Evolutionary conservation across 2,329 filamentous ascomycete species (phyloP), one percentile per base, ranked within the genome.

Genomic region (Phialemoniopsis sp.): DNA sequence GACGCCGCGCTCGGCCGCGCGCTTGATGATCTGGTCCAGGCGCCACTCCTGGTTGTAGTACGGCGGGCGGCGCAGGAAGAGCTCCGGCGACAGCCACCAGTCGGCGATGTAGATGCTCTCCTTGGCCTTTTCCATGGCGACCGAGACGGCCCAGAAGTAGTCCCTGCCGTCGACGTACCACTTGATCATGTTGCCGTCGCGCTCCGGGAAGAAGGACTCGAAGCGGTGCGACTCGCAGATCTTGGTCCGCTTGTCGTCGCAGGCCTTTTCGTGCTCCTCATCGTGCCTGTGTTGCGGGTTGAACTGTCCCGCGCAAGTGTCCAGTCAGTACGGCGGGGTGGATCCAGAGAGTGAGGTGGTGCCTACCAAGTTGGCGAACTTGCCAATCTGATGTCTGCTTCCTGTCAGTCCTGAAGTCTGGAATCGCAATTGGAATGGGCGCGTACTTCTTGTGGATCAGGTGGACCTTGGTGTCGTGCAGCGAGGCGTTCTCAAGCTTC

Each of bases 121-220:
- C 55, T 86, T 86, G 29, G 93, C 93, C 43, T 82, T 75, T 47
- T 97, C 90, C n/a, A 97, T 72, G 0, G 90, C 91, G 28, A 84
- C 80, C 0, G 89, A 94, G 10, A 98, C 89, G 14, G 93, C 80
- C 83, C 89, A 95, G 60, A 93, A 94, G 63, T 98, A 98, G 64
- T 97, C 87, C 45, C 89, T 76, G 4, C 89, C 93, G 58, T 97
- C 93, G 10, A 97, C 88, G 63, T 96, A 97, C 90, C 91, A 98
- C 68, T 97, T 97, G 58, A 93, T 73, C 42, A 86, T 73, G 60
- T 97, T 96, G 19, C 83, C 85, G 10, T 91, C 82, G 32, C 84
- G 81, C 58, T 91, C 84, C 0, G 91, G 91, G 29, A 94, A 94
- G 64, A 87, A 98, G 4, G 88, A 95, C n/a, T 85, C 61, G 67